Base-by-base conservation (phyloP, 805 yeast genomes). In the Millerozyma acaciae region DNA sequence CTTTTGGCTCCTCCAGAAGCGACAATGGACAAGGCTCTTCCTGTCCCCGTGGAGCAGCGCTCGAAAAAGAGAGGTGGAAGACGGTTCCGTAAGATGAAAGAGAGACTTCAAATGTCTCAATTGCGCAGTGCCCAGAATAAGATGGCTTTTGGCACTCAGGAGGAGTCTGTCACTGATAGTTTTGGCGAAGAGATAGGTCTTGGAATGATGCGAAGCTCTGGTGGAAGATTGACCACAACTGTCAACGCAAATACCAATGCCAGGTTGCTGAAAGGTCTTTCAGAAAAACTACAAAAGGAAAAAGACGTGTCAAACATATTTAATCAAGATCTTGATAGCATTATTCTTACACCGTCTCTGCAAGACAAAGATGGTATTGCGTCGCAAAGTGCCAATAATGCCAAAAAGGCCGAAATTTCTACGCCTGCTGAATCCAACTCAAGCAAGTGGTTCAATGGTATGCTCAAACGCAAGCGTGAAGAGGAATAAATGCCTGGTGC, bases 41-140 rank as follows among this genome's bases (percentile, higher is more conserved):
- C 90, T 0, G 62, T 73, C 4, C 97, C 96, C 0, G 65, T 75
- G 12, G 96, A 88, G 35, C 72, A 70, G 34, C 76, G 79, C 30
- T 78, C 90, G 4, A 85, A 86, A 58, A 84, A 80, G 45, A 68
- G 98, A 47, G 97, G 94, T 2, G 98, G 98, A 1, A 66, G 78
- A 43, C 63, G 90, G 35, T 71, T 83, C 45, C 68, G 95, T 32
- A 88, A 87, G 56, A 73, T 77, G 63, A 87, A 85, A 55, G 84
- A 87, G 51, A 78, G 84, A 50, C 80, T 82, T 58, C 80, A 80
- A 48, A 72, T 84, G 70, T 81, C 95, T 0, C 95, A 88, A 34
- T 53, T 84, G 27, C 78, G 88, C 21, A 81, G 78, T 43, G 83
- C 95, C 3, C 95, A 86, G 48, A 88, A 90, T 53, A 75, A 84